Base-by-base conservation (phyloP, 2,329 filamentous ascomycete genomes). In the Leptographium radiaticola region DNA sequence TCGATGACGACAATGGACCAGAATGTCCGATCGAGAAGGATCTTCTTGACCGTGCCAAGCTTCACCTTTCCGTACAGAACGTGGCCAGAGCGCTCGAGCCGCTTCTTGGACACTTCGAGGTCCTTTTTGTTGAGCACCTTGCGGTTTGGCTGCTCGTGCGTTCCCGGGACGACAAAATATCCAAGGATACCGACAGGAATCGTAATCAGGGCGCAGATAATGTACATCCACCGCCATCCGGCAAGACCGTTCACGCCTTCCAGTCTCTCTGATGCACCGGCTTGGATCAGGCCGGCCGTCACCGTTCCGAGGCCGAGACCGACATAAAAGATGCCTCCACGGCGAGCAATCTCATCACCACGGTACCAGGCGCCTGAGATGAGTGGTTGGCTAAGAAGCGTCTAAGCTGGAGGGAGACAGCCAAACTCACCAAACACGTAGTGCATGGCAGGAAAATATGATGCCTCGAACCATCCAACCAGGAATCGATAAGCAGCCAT, bases 271-370 rank as follows among this genome's bases (percentile, higher is more conserved):
- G 49, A 36, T 8, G 46, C 74, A 6, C 30, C 56, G 6, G 75
- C 71, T 58, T 79, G 75, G 0, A 79, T 62, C 34, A 66, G 65
- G 1, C 65, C 64, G 30, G 60, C 62, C 13, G 65, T 57, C 61
- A 66, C 62, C 16, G 50, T 52, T 20, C 56, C 56, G 77, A 76
- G 76, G 2, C 81, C 67, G 1, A 78, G 78, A 11, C 76, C 79
- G 0, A 76, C 71, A 0, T 77, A 80, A 61, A 83, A 84, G 52
- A 84, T 76, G 43, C 76, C 79, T 4, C 72, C 78, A 2, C 81
- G 72, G 61, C 83, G 83, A 0, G 77, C 77, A 0, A 84, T 70
- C 57, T 84, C 80, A 18, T 70, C 67, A 31, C 72, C 70, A 0
- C 73, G 81, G 58, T 83, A 83, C 80, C 81, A 84, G 0, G 75